Evolutionary conservation across 495 filamentous ascomycete genomes (phyloP).

Genomic region (Xylaria sp.): DNA sequence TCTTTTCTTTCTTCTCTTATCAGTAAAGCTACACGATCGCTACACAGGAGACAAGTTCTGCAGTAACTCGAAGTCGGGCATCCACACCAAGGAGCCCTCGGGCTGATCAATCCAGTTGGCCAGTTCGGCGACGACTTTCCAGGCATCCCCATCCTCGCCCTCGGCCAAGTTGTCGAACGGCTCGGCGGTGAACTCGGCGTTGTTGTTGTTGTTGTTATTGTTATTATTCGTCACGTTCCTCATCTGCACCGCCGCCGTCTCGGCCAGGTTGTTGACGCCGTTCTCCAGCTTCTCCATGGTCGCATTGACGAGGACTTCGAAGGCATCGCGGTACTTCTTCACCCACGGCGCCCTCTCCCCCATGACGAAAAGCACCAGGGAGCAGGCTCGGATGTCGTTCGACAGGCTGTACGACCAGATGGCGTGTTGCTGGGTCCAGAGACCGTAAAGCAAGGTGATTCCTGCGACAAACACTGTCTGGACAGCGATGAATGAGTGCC

Average conservation of each 20-base stretch:
- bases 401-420: constrained; percentile 61
- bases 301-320: constrained; percentile 60
- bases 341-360: constrained; percentile 60
- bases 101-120: constrained; percentile 31
- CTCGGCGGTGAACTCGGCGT: constrained; percentile 19
- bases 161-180: constrained; percentile 14
- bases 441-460: constrained; percentile 58
- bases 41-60: constrained; percentile 26
- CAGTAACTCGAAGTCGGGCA: constrained; percentile 30
- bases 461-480: constrained; percentile 64
- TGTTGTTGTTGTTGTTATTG: too few species aligned
- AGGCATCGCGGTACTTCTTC: constrained; percentile 62
- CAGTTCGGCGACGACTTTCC: constrained; percentile 30
- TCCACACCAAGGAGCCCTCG: constrained; percentile 27
- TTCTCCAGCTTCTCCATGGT: constrained; percentile 58
- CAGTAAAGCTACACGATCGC: neutral
- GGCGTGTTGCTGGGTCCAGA: constrained; percentile 54
- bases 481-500: constrained; percentile 62
- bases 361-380: constrained; percentile 62
- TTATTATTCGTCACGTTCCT: constrained; percentile 19
- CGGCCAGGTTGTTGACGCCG: constrained; percentile 23
- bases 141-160: constrained; percentile 28
- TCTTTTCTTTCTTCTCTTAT: neutral
- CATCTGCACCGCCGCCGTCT: constrained; percentile 27
- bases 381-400: constrained; percentile 63